Base-by-base conservation (phyloP, 352 stramenopile genomes). In the Phytophthora pinifolia region DNA sequence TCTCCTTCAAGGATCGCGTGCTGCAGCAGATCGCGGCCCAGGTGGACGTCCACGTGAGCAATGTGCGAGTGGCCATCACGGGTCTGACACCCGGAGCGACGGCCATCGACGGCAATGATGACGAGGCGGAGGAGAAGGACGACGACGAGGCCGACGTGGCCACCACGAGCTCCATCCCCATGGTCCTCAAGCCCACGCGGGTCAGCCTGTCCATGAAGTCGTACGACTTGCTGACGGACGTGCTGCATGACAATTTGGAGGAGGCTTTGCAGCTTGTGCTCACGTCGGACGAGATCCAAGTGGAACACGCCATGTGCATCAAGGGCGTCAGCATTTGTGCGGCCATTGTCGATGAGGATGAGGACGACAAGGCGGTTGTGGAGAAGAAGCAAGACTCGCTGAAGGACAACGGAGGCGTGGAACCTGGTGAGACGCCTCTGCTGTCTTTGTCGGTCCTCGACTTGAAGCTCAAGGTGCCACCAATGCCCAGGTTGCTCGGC, bases 1-100 rank as follows among this genome's bases (percentile, higher is more conserved):
- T 82, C 39, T 69, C 66, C 9, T 86, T 85, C 32, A 84, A 86
- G 27, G 77, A 88, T 46, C 77, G 77, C 27, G 73, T 86, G 22
- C 44, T 88, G 17, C 77, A 88, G 54, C 59, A 77, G 33, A 64
- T 86, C 15, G 67, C 79, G n/a, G 72, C 75, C 2, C 77, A 88
- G 47, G 64, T 86, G 37, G 77, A 88, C 18, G 48, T 87, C 25
- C 70, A 80, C 38, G 59, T 85, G 41, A 76, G 46, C 9, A 49
- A 79, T 17, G 59, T 83, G 34, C 61, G 63, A 48, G 52, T 87
- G 27, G 54, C 48, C 10, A 67, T 79, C 30, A 81, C 62, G 18
- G 70, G 57, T 6, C 33, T 74, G 14, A 69, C 52, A 5, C 50
- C 59, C 9, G 50, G 54, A 20, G 39, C 18, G 52, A 32, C 63